These are phyloP conservation scores for Globisporangium megalacanthum DNA, from an alignment of 352 stramenopile genomes.

Conservation along the genomic window DNA sequence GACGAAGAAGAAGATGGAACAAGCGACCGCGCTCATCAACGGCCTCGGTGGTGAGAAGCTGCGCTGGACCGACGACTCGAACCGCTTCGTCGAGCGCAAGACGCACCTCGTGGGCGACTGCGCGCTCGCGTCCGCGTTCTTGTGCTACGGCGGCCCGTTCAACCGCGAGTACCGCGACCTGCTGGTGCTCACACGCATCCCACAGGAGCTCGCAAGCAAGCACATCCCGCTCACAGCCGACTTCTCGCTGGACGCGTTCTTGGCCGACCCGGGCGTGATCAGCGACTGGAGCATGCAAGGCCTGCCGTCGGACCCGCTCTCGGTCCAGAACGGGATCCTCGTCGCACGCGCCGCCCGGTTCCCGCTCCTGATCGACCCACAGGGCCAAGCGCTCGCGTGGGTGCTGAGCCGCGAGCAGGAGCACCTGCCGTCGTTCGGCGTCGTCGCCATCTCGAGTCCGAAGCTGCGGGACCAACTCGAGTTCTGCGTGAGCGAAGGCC, in stretches of 20 bases:
- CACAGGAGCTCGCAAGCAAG: constrained; percentile 50
- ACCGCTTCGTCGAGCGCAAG: constrained; percentile 81
- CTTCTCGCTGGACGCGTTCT: constrained; percentile 65
- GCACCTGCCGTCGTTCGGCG: constrained; percentile 49
- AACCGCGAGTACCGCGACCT: constrained; percentile 80
- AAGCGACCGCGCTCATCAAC: constrained; percentile 84
- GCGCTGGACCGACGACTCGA: constrained; percentile 87
- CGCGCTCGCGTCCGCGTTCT: constrained; percentile 78
- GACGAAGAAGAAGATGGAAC: constrained; percentile 88
- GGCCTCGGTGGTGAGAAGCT: constrained; percentile 77
- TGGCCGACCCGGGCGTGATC: constrained; percentile 71
- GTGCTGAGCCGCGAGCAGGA: constrained; percentile 67
- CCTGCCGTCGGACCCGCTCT: constrained; percentile 82
- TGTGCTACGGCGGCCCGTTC: constrained; percentile 89
- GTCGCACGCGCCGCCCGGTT: constrained; percentile 73
- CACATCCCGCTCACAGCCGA: constrained; percentile 64
- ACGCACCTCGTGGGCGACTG: constrained; percentile 83
- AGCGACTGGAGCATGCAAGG: constrained; percentile 88
- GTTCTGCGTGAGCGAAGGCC: constrained; percentile 83
- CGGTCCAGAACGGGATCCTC: constrained; percentile 89
- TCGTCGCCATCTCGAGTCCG: constrained; percentile 48
- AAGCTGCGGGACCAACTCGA: constrained; percentile 86
- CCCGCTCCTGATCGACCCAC: constrained; percentile 87
- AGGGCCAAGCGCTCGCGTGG: constrained; percentile 88
- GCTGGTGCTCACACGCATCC: constrained; percentile 54